These are phyloP conservation scores for Leccinum subgranulosum DNA, from an alignment of 768 basidiomycete species.

Conservation along the genomic window DNA sequence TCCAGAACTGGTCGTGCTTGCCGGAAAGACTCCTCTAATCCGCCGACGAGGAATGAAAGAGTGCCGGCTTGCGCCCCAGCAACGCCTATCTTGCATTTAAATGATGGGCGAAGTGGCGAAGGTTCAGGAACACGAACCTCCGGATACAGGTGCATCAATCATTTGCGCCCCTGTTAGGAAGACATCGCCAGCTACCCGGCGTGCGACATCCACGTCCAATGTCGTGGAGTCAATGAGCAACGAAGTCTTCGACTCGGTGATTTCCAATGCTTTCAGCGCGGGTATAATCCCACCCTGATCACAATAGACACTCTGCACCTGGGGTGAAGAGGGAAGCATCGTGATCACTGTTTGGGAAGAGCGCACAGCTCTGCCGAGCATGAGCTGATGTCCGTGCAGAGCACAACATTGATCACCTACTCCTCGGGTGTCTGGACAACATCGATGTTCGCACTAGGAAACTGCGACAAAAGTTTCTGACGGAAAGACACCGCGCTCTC, in stretches of 20 bases:
- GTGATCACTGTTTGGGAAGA: constrained; percentile 72
- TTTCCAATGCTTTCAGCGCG: constrained; percentile 48
- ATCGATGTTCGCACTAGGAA: constrained; percentile 57
- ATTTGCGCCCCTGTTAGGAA: constrained; percentile 60
- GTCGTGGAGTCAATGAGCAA: constrained; percentile 91
- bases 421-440: constrained; percentile 66
- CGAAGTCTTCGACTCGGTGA: constrained; percentile 40
- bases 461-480: constrained; percentile 50
- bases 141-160: constrained; percentile 94
- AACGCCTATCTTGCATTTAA: constrained; percentile 50
- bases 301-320: constrained; percentile 75
- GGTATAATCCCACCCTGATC: constrained; percentile 61
- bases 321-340: constrained; percentile 90
- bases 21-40: constrained; percentile 54
- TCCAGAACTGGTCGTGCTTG: constrained; percentile 57
- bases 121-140: constrained; percentile 50
- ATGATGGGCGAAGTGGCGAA: not conserved
- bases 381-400: constrained; percentile 3
- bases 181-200: constrained; percentile 56
- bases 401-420: constrained; percentile 43
- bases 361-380: constrained; percentile 51
- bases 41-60: constrained; percentile 90
- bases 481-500: constrained; percentile 57
- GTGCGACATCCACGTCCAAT: constrained; percentile 74
- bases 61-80: constrained; percentile 85